Evolutionary conservation across 2,329 filamentous ascomycete genomes (phyloP).

Genomic region (Cercospora sojina): DNA sequence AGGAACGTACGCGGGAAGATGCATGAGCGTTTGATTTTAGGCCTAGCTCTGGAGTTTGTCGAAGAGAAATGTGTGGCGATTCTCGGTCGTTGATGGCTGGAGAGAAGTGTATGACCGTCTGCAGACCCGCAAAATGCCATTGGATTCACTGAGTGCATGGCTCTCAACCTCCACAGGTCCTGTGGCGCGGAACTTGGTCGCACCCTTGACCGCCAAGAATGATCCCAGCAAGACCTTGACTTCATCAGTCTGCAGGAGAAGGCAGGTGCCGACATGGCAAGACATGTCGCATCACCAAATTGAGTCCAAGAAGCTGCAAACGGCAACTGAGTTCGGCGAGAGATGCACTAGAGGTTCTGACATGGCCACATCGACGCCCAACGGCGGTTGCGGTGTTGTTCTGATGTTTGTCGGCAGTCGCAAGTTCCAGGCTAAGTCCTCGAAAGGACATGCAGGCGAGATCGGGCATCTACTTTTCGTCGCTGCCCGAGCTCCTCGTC

Average conservation of each 20-base stretch:
- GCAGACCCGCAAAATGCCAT: too few species aligned
- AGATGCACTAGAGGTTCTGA: neutral
- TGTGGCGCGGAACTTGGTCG: neutral
- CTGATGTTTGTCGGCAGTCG: too few species aligned
- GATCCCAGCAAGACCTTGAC: neutral
- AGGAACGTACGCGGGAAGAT: conserved; percentile 28
- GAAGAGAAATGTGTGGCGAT: neutral
- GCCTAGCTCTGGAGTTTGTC: neutral
- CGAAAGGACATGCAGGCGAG: neutral
- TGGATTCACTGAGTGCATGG: neutral
- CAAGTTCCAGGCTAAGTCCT: neutral
- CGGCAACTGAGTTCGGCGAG: neutral
- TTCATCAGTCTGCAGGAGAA: neutral
- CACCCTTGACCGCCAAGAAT: neutral
- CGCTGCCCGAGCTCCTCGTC: neutral
- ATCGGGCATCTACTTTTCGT: neutral
- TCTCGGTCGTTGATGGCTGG: too few species aligned
- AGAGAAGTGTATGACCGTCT: too few species aligned
- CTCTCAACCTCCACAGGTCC: neutral
- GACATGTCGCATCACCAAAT: neutral
- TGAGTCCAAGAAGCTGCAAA: neutral
- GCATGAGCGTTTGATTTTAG: neutral
- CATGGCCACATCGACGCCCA: neutral
- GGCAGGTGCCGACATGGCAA: neutral
- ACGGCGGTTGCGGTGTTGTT: too few species aligned